These are phyloP conservation scores for Glutinoglossum americanum DNA, from an alignment of 495 filamentous ascomycete genomes.

Conservation along the genomic window DNA sequence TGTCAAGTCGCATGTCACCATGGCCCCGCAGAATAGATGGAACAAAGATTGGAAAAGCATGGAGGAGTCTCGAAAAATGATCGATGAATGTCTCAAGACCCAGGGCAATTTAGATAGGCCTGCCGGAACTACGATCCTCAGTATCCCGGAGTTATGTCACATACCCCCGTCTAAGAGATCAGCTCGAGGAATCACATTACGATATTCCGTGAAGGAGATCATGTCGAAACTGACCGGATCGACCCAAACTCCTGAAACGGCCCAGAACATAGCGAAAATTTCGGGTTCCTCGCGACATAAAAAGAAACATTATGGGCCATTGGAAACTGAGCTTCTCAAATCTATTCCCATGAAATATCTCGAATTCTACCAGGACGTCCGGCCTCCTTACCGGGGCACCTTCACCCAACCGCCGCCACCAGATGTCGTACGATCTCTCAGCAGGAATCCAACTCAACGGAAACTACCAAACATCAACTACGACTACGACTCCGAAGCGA, in stretches of 20 bases:
- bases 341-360: slow-evolving; percentile 54
- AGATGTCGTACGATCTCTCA: slow-evolving; percentile 30
- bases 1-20: slow-evolving; percentile 37
- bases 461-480: slow-evolving; percentile 54
- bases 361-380: slow-evolving; percentile 66
- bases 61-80: slow-evolving; percentile 20
- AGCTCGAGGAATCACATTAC: slow-evolving; percentile 20
- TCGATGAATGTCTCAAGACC: slow-evolving; percentile 27
- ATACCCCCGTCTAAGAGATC: slow-evolving; percentile 27
- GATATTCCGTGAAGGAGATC: slow-evolving; percentile 39
- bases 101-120: slow-evolving; percentile 16
- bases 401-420: slow-evolving; percentile 35
- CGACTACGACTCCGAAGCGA: slow-evolving; percentile 90
- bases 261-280: slow-evolving; percentile 8
- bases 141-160: slow-evolving; percentile 35
- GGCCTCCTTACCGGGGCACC: slow-evolving; percentile 79
- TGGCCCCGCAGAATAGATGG: slow-evolving; percentile 34
- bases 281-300: slow-evolving; percentile 23
- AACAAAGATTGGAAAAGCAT: slow-evolving; percentile 34
- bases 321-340: slow-evolving; percentile 32
- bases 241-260: neutral
- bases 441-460: slow-evolving; percentile 46
- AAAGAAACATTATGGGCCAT: slow-evolving; percentile 22
- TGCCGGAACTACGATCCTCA: slow-evolving; percentile 17
- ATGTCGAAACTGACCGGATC: slow-evolving; percentile 24